phyloP scores from a whole-genome alignment of 768 basidiomycete genomes.

The Lenzites betulinus region DNA sequence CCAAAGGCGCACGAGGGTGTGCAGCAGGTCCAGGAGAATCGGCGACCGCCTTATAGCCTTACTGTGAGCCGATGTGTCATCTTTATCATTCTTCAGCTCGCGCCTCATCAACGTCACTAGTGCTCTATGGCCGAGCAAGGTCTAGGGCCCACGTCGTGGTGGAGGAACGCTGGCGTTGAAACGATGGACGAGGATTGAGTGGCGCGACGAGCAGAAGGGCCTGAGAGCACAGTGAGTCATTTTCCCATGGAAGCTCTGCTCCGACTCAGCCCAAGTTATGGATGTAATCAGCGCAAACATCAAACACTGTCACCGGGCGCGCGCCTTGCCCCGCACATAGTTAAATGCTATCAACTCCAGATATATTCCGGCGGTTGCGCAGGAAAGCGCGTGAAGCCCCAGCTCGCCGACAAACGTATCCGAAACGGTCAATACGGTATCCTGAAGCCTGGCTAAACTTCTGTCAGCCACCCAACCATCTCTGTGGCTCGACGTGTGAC shows the following conservation, averaged over 20 bases:
- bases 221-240: background rate
- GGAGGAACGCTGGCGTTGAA: conserved; percentile 55
- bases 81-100: background rate
- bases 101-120: conserved; percentile 37
- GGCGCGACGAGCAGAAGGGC: background rate
- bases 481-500: conserved; percentile 3
- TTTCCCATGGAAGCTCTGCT: background rate
- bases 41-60: conserved; percentile 67
- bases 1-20: conserved; percentile 76
- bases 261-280: background rate
- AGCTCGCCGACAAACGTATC: background rate
- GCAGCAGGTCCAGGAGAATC: conserved; percentile 50
- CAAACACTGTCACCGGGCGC: background rate
- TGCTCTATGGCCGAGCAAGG: conserved; percentile 85
- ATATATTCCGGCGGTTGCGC: background rate
- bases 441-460: no score
- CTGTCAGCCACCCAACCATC: background rate
- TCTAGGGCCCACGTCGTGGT: conserved; percentile 75
- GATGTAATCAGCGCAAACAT: background rate
- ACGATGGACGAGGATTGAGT: conserved; percentile 42
- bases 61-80: conserved; percentile 48
- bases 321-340: background rate
- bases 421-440: background rate
- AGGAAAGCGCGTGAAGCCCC: no score
- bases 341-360: background rate